Evolutionary conservation across 805 yeast genomes (phyloP).

Genomic region (Zygoascus bituminiphila): DNA sequence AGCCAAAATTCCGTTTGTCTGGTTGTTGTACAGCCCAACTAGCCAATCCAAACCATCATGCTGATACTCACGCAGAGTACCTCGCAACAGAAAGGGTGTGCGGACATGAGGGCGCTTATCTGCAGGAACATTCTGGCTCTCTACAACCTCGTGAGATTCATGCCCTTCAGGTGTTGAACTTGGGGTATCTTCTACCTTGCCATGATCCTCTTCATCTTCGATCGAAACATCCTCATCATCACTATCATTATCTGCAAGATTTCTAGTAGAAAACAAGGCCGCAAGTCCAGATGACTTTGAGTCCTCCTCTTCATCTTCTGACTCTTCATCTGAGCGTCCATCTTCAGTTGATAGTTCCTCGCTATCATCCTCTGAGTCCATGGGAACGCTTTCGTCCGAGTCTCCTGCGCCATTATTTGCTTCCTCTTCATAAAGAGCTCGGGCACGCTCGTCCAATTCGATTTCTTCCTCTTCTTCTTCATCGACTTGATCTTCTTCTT

Average conservation of each 20-base stretch:
- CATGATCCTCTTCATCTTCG: constrained; percentile 12
- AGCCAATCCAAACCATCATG: constrained; percentile 96
- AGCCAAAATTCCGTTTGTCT: constrained; percentile 93
- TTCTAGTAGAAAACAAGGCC: constrained; percentile 20
- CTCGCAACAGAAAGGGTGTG: constrained; percentile 63
- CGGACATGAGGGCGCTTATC: background rate
- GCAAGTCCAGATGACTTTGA: constrained; percentile 15
- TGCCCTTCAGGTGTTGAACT: constrained; percentile 12
- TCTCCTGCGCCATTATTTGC: constrained; percentile 35
- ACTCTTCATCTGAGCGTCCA: constrained; percentile 8
- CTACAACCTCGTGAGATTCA: constrained; percentile 4
- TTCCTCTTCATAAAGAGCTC: constrained; percentile 16
- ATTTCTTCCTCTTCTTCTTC: constrained; percentile 29
- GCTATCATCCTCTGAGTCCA: constrained; percentile 18
- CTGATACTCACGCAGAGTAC: constrained; percentile 81
- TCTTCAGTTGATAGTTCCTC: constrained; percentile 10
- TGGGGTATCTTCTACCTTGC: constrained; percentile 7
- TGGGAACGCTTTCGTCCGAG: constrained; percentile 18
- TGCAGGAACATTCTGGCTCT: background rate
- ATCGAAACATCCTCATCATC: constrained; percentile 6
- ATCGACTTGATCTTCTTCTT: constrained; percentile 27
- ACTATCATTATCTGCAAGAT: background rate
- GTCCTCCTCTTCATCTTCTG: constrained; percentile 8
- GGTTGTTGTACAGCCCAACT: constrained; percentile 83
- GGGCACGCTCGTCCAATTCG: constrained; percentile 22